A percentile compares a stretch with the other conserved stretches of the same genome.
Evolutionary conservation across 2,329 filamentous ascomycete genomes (phyloP).

Genomic region (Hymenoscyphus fructigenus): DNA sequence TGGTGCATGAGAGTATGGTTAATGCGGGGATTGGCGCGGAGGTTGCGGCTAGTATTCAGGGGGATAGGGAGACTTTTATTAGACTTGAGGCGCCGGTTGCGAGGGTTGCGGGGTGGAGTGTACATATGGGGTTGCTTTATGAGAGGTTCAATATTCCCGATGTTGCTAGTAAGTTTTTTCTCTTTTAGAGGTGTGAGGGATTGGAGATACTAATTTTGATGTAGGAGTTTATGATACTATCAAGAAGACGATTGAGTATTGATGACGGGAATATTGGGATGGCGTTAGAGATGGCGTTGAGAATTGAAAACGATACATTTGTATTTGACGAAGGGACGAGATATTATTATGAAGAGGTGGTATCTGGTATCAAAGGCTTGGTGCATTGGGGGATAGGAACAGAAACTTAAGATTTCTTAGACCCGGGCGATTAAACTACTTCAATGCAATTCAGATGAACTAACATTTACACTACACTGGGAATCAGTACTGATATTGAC

Average conservation of each 20-base stretch:
- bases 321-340: neutral
- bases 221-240: conserved; percentile 39
- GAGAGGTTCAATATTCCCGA: conserved; percentile 68
- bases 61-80: conserved; percentile 59
- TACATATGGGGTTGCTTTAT: conserved; percentile 64
- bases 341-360: neutral
- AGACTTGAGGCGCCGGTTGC: conserved; percentile 68
- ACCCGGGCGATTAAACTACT: no score
- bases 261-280: neutral
- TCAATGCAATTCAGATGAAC: no score
- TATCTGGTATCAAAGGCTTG: neutral
- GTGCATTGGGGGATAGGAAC: neutral
- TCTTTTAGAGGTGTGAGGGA: neutral
- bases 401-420: neutral
- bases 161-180: conserved; percentile 58
- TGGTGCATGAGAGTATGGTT: conserved; percentile 75
- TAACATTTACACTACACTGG: no score
- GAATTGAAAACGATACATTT: neutral
- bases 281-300: neutral
- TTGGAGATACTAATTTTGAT: conserved; percentile 17
- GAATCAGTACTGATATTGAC: no score
- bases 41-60: conserved; percentile 69
- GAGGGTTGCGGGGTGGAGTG: conserved; percentile 68
- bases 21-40: conserved; percentile 73
- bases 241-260: conserved; percentile 35